Evolutionary conservation across 371 early-diverging fungal species (phyloP).

Genomic region (Parasitella parasitica): DNA sequence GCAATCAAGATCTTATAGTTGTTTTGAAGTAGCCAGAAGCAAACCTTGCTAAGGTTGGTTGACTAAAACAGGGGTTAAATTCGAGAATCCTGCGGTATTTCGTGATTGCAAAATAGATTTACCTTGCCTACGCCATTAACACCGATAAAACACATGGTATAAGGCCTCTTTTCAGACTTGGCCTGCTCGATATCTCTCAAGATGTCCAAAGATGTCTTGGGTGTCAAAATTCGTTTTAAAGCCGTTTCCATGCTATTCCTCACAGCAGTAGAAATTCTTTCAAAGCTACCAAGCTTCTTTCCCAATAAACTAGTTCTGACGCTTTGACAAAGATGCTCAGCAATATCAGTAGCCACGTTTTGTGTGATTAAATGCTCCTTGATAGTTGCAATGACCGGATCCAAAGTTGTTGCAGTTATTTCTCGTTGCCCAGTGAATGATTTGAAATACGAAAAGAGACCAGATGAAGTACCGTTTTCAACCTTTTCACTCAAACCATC

Average conservation of each 20-base stretch:
- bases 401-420: slow-evolving; percentile 66
- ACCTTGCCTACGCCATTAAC: slow-evolving; percentile 98
- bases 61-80: slow-evolving; percentile 52
- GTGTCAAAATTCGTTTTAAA: slow-evolving; percentile 86
- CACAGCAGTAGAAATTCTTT: slow-evolving; percentile 68
- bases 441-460: slow-evolving; percentile 68
- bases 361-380: slow-evolving; percentile 89
- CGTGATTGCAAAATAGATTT: background rate
- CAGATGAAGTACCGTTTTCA: slow-evolving; percentile 15
- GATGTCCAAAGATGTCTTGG: slow-evolving; percentile 94
- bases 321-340: slow-evolving; percentile 81
- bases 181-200: slow-evolving; percentile 86
- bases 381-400: slow-evolving; percentile 76
- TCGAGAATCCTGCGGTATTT: background rate
- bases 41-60: slow-evolving; percentile 97
- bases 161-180: slow-evolving; percentile 75
- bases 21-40: slow-evolving; percentile 97
- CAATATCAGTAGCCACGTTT: slow-evolving; percentile 93
- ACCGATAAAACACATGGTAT: slow-evolving; percentile 95
- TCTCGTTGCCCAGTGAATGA: slow-evolving; percentile 66
- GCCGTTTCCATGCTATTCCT: slow-evolving; percentile 80
- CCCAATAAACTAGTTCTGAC: slow-evolving; percentile 79
- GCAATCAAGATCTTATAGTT: slow-evolving; percentile 92
- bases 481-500: slow-evolving; percentile 4
- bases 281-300: slow-evolving; percentile 74